Evolutionary conservation across 495 filamentous ascomycete genomes (phyloP), one percentile per base, ranked within the genome.

Genomic region (Pyrenula massariospora): DNA sequence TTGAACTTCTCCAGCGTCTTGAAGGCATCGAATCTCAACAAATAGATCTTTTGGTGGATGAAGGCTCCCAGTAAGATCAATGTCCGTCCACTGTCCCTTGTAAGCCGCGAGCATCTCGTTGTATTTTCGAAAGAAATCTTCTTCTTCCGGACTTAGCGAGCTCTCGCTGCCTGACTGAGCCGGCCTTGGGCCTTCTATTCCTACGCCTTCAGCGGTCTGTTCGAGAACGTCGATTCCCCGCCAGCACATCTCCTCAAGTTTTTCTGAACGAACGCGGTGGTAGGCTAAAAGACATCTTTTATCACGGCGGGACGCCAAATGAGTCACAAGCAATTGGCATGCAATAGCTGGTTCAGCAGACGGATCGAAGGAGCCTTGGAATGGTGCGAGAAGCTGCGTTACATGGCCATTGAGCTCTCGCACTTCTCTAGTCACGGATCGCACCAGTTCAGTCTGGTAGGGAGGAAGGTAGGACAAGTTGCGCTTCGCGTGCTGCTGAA

Each of bases 11-110:
- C 94, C 94, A 49, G 92, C 94, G 75, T 99, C 93, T 66, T 93
- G 96, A 59, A 99, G 70, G 54, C 97, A 94, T 55, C 94, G 76
- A 53, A 99, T 94, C 70, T 99, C 94, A 67, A 99, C 94, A 66
- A 99, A 99, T 54, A 99, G 71, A 73, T 99, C 94, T 65, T 80
- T 83, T 25, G 94, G 93, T 31, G 94, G 94, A 65, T 97, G 91
- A 67, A 99, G 76, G 60, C 87, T 91, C 49, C 94, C 94, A 12
- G 93, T 97, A 56, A 99, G 73, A 70, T 99, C 94, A 54, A 99
- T 85, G 70, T 99, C 94, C 22, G 92, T 97, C 92, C 93, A 99
- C 62, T 96, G 91, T 0, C 94, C 94, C 69, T 99, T 99, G 71
- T 95, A 96, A 15, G 91, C 89, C 22, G 93, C 89, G 49, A 99